These are phyloP conservation scores for Lomentospora prolificans DNA, from an alignment of 2,329 filamentous ascomycete genomes.

Conservation along the genomic window DNA sequence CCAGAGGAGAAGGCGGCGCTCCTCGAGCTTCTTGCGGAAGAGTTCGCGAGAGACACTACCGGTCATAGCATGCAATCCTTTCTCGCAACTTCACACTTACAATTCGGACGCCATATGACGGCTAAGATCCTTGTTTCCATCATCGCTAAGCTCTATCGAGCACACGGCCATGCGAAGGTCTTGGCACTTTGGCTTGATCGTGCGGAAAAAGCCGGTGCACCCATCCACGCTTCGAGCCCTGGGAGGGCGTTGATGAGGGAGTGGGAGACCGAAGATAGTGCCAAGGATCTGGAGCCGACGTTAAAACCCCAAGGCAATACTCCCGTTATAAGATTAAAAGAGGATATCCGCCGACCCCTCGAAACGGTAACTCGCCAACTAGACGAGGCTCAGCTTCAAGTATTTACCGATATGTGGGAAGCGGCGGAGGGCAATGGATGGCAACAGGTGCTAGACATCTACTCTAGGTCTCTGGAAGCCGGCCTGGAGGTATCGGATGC, in stretches of 20 bases:
- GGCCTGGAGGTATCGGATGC: background rate
- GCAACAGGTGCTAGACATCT: background rate
- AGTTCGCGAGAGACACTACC: background rate
- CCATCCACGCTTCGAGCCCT: background rate
- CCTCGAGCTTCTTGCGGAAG: background rate
- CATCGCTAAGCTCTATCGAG: slow-evolving; percentile 3
- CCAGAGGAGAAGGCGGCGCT: background rate
- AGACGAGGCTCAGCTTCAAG: background rate
- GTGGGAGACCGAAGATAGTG: background rate
- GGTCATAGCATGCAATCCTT: slow-evolving; percentile 1
- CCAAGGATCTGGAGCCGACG: background rate
- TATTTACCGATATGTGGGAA: background rate
- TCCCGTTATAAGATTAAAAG: background rate
- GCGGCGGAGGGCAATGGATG: background rate
- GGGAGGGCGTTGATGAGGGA: background rate
- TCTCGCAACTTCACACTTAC: slow-evolving; percentile 1
- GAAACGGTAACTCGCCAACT: background rate
- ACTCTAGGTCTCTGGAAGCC: background rate
- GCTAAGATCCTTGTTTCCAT: background rate
- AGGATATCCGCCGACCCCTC: background rate
- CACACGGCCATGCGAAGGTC: background rate
- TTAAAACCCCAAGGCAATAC: background rate
- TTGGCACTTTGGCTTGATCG: background rate
- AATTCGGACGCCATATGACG: slow-evolving; percentile 1
- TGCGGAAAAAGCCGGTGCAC: background rate